phyloP scores from a whole-genome alignment of 768 basidiomycete genomes.

The Collybiopsis luxurians region DNA sequence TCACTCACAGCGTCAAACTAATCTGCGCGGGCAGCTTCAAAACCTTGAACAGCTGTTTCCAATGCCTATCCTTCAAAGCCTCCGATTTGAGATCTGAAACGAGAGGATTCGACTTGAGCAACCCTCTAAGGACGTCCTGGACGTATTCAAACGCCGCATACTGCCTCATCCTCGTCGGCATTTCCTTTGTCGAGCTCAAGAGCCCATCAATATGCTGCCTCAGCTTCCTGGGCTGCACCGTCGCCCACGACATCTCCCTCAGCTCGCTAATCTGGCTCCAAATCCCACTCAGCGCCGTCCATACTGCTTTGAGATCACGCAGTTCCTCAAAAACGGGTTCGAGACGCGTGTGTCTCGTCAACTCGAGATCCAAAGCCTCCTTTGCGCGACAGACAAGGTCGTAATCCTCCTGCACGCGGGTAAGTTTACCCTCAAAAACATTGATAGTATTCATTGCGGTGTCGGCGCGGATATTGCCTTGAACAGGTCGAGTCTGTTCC shows the following conservation, averaged over 20 bases:
- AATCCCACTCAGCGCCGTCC: slow-evolving; percentile 97
- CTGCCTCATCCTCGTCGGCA: slow-evolving; percentile 98
- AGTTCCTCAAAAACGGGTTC: slow-evolving; percentile 95
- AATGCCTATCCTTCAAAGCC: slow-evolving; percentile 95
- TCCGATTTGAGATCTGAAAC: slow-evolving; percentile 97
- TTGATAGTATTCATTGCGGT: slow-evolving; percentile 95
- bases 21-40: slow-evolving; percentile 74
- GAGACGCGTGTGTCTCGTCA: slow-evolving; percentile 84
- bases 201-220: slow-evolving; percentile 93
- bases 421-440: slow-evolving; percentile 90
- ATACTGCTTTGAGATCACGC: slow-evolving; percentile 95
- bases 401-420: slow-evolving; percentile 89
- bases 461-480: slow-evolving; percentile 95
- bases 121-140: slow-evolving; percentile 81
- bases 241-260: slow-evolving; percentile 86
- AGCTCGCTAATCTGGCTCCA: slow-evolving; percentile 93
- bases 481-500: slow-evolving; percentile 95
- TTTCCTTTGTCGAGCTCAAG: slow-evolving; percentile 91
- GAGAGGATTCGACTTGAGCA: slow-evolving; percentile 87
- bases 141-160: slow-evolving; percentile 99
- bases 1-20: slow-evolving; percentile 65
- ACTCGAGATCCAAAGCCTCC: slow-evolving; percentile 92
- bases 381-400: slow-evolving; percentile 95
- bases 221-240: slow-evolving; percentile 91
- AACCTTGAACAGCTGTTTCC: slow-evolving; percentile 95